phyloP scores from a whole-genome alignment of 2,329 filamentous ascomycete genomes.

The Bipolaris cookei region DNA sequence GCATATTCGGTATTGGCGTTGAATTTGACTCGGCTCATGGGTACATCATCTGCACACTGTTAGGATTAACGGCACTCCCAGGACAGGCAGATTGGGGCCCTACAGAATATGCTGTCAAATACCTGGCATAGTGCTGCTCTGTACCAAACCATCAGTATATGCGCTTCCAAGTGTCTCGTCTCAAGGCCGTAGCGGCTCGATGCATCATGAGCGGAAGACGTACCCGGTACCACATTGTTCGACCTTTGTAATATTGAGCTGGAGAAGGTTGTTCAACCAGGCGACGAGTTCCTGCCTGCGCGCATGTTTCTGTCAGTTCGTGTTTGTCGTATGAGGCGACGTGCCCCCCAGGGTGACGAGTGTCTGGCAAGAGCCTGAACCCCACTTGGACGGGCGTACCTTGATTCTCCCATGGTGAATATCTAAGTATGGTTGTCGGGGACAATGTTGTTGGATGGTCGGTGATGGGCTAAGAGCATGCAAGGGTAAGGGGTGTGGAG shows the following conservation, averaged over 20 bases:
- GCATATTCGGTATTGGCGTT: conserved; percentile 97
- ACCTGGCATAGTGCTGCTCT: conserved; percentile 96
- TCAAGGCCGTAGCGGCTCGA: conserved; percentile 16
- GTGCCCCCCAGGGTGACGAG: conserved; percentile 3
- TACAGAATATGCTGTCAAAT: conserved; percentile 95
- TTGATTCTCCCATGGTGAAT: conserved; percentile 67
- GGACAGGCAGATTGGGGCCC: conserved; percentile 33
- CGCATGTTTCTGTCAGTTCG: conserved; percentile 25
- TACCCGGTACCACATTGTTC: conserved; percentile 99
- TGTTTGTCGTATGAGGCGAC: conserved; percentile 18
- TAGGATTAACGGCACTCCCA: conserved; percentile 1
- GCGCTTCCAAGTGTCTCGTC: conserved; percentile 1
- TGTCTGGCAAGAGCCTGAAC: conserved; percentile 4
- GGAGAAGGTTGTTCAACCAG: conserved; percentile 97
- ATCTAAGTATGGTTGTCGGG: conserved; percentile 10
- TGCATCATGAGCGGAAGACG: conserved; percentile 36
- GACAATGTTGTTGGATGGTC: conserved; percentile 7
- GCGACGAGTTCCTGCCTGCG: conserved; percentile 89
- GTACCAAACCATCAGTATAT: conserved; percentile 28
- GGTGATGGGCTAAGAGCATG: conserved; percentile 12
- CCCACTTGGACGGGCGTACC: conserved; percentile 51
- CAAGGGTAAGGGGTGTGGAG: conserved; percentile 12
- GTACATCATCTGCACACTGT: conserved; percentile 71
- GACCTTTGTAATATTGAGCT: conserved; percentile 97
- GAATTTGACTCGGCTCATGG: conserved; percentile 97